Conservation (phyloP, 441 rosid species). For the Aquilaria agallochum region DNA sequence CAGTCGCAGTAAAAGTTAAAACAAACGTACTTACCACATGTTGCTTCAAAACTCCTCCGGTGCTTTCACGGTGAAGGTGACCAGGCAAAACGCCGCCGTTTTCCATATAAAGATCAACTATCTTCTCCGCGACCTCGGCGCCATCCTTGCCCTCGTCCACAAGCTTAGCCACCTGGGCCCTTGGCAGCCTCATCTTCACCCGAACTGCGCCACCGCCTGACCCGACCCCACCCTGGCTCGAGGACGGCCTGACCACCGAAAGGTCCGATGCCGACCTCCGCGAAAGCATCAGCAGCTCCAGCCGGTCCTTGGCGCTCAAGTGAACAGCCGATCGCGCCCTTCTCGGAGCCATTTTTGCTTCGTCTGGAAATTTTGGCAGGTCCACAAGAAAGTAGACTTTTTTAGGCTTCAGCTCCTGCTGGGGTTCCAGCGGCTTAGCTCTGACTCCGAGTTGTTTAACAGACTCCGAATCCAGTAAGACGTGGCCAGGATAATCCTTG, state of each 20-base stretch:
- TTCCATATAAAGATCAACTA: conserved; percentile 33
- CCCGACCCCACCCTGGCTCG: conserved; percentile 12
- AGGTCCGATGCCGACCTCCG: conserved; percentile 55
- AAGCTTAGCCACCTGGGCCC: conserved; percentile 41
- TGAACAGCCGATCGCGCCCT: conserved; percentile 42
- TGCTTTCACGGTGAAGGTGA: conserved; percentile 17
- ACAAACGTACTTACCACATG: conserved; percentile 35
- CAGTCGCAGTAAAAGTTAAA: neutral
- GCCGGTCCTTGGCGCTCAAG: conserved; percentile 60
- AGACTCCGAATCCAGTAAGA: conserved; percentile 46
- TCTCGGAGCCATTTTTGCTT: conserved; percentile 28
- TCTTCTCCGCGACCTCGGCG: conserved; percentile 48
- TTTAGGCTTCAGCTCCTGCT: conserved; percentile 36
- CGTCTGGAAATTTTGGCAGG: conserved; percentile 46
- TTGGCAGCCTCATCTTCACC: conserved; percentile 52
- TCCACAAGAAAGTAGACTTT: conserved; percentile 55
- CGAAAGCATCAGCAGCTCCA: conserved; percentile 55
- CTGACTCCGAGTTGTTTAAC: conserved; percentile 54
- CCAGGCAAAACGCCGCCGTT: conserved; percentile 14
- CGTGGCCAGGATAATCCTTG: conserved; percentile 54
- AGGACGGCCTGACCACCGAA: conserved; percentile 18
- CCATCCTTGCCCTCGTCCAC: conserved; percentile 49
- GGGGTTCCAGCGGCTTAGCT: conserved; percentile 54
- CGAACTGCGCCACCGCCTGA: conserved; percentile 15
- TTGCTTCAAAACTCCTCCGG: conserved; percentile 26